Conservation (phyloP, 2,329 filamentous ascomycete genomes). For the Fonsecaea monophora region DNA sequence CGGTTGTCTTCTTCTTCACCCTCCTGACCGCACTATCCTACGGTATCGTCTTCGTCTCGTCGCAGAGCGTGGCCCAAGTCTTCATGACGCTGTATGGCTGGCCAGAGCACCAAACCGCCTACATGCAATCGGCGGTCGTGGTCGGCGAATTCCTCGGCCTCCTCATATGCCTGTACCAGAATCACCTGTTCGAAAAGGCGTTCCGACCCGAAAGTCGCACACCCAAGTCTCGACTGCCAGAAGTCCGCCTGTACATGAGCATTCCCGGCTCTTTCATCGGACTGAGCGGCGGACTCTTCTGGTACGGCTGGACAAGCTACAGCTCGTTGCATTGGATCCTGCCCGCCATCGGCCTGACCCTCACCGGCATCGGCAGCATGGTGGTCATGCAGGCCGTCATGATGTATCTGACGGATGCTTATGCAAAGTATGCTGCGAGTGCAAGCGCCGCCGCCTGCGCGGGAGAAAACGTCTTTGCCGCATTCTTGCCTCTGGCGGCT, state of each 20-base stretch:
- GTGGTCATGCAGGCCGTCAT: conserved; percentile 69
- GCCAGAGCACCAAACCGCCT: conserved; percentile 57
- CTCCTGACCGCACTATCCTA: conserved; percentile 58
- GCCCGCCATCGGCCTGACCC: neutral
- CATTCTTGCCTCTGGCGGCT: conserved; percentile 50
- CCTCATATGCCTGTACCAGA: conserved; percentile 32
- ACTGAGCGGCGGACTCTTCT: neutral
- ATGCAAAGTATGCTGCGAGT: conserved; percentile 49
- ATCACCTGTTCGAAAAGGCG: neutral
- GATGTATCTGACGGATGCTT: conserved; percentile 48
- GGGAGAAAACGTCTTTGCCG: conserved; percentile 48
- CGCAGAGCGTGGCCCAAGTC: conserved; percentile 66
- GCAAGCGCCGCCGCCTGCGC: conserved; percentile 46
- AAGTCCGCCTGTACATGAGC: conserved; percentile 8
- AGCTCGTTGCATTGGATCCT: conserved; percentile 1
- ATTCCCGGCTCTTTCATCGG: conserved; percentile 1
- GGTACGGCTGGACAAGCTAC: conserved; percentile 7
- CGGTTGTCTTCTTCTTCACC: conserved; percentile 55
- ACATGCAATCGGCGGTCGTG: conserved; percentile 54
- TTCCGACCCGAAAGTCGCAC: neutral
- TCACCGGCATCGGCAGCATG: conserved; percentile 77
- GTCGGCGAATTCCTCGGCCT: conserved; percentile 56
- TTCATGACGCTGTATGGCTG: conserved; percentile 80
- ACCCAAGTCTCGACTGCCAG: neutral
- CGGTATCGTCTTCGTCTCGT: conserved; percentile 58